Percentiles rank a stretch among this genome's conserved stretches.
These are phyloP conservation scores for Saposhnikovia divaricata DNA, from an alignment of 129 eudicot genomes.

Conservation along the genomic window DNA sequence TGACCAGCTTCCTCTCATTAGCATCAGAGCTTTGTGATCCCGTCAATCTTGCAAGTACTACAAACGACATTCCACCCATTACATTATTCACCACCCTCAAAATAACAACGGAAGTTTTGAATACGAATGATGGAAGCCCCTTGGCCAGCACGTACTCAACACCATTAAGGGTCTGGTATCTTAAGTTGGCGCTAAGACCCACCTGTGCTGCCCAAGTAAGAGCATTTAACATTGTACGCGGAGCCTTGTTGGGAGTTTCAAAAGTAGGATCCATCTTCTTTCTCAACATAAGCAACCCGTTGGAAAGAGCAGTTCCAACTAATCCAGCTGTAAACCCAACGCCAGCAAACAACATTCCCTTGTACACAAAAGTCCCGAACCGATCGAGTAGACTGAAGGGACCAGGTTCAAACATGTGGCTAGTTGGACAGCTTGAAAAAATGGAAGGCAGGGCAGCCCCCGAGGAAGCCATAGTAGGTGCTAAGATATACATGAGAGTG, in stretches of 20 bases:
- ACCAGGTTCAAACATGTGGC: constrained; percentile 96
- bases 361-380: constrained; percentile 76
- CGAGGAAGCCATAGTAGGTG: constrained; percentile 61
- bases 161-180: constrained; percentile 87
- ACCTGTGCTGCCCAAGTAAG: constrained; percentile 82
- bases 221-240: constrained; percentile 67
- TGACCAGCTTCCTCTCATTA: not conserved
- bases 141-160: constrained; percentile 35
- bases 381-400: constrained; percentile 44
- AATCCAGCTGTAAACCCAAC: constrained; percentile 89
- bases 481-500: constrained; percentile 64
- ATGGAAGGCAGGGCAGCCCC: constrained; percentile 42
- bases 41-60: constrained; percentile 5
- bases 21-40: constrained; percentile 12
- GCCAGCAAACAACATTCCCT: constrained; percentile 69
- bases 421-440: constrained; percentile 61
- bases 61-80: constrained; percentile 7
- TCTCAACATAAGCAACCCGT: constrained; percentile 68
- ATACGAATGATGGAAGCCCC: constrained; percentile 9
- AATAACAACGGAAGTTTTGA: constrained; percentile 10
- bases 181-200: constrained; percentile 79
- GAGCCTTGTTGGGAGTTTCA: constrained; percentile 85
- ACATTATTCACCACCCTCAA: constrained; percentile 11
- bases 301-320: constrained; percentile 75
- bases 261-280: constrained; percentile 87